Base-by-base conservation (phyloP, 2,329 filamentous ascomycete genomes). In the Gaeumannomyces tritici region DNA sequence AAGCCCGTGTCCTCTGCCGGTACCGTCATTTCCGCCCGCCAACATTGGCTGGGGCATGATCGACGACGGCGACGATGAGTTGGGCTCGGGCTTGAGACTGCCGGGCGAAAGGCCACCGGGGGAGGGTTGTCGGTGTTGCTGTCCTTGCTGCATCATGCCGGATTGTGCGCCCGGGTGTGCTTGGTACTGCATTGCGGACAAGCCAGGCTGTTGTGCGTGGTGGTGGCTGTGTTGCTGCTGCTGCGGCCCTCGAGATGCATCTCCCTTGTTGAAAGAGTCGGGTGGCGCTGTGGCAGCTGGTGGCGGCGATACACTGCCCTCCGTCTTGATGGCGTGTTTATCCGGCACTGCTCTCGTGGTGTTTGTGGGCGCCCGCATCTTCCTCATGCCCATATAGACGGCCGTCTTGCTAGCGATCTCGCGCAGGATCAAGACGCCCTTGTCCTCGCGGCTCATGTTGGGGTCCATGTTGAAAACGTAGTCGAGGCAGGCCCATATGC, bases 401-500 rank as follows among this genome's bases (percentile, higher is more conserved):
- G 80, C 78, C 24, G 83, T 84, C 66, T 87, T 85, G 51, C 82
- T 80, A 66, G 82, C 76, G 51, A 91, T 77, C 64, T 90, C 87
- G 12, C 77, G 76, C 35, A 91, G 74, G 1, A 92, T 81, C 26
- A 79, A 77, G 33, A 83, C 74, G 13, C 80, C 81, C 70, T 91
- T 91, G 56, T 83, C 76, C 24, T 80, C 76, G 3, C 79, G 79
- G 15, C 80, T 72, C 55, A 83, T 71, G 42, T 77, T 72, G 6
- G 78, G 70, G 35, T 88, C 80, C 31, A 87, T 75, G 60, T 85
- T 82, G 70, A 90, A 92, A 28, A 89, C 85, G 69, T 86, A 91
- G 69, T 92, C 88, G 29, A 91, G 76, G 67, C 86, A 88, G 42
- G 77, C 75, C 88, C 89, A 91, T 63, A 91, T 88, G 11, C 88